Base-by-base conservation (phyloP, 495 filamentous ascomycete genomes). In the Aspergillus cristatus region DNA sequence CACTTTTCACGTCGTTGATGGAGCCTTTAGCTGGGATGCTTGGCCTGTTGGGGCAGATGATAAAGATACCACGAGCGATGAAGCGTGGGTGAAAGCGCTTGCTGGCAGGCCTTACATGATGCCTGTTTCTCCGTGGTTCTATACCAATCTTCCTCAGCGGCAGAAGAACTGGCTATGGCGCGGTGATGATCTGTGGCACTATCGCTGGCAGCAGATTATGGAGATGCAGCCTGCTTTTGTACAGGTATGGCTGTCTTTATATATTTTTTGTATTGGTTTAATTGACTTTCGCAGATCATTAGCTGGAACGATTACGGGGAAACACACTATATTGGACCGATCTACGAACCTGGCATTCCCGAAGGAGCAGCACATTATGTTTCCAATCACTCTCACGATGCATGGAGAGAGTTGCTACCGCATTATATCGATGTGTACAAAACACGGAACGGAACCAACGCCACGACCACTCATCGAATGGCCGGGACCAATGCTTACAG, bases 231-330 rank as follows among this genome's bases (percentile, higher is more conserved):
- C 85, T 0, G 67, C 78, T 15, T 76, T 77, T 39, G 71, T 89
- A 18, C 63, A 83, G 54, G 73, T 79, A 47, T 58, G 42, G 20
- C 50, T 24, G n/a, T 14, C 5, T 12, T 31, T n/a, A 18, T 32
- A 16, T 16, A 3, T 15, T 31, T 7, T 32, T 31, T 25, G n/a
- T 3, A 28, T 7, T 42, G n/a, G 5, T 13, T 31, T 18, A 3
- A 26, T 48, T 15, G 33, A 39, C 16, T 38, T 28, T 14, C 6
- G 15, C 40, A 63, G 57, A 66, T 75, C 31, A 57, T 67, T 14
- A 62, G 58, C 54, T 85, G 83, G 82, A 86, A 87, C 40, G 82
- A 87, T 54, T 86, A 73, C 39, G 82, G 81, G 31, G 83, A 88
- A 55, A 74, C 76, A 6, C 81, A 82, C 60, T 85, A 88, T 45